Base-by-base conservation (phyloP, 116 monocot genomes). In the Iris pallida region DNA sequence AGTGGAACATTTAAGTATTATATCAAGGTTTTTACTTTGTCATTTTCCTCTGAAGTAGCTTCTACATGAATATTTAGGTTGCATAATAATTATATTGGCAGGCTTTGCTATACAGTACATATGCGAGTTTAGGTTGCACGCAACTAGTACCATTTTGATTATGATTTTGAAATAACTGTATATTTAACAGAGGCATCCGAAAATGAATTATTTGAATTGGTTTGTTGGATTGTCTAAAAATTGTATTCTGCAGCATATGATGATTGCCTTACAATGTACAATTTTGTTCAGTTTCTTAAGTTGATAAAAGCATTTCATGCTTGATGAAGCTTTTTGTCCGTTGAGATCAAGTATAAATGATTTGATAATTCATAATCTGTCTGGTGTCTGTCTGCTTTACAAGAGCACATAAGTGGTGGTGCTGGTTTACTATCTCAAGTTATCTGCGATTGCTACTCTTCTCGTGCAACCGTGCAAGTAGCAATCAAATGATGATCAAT, bases 1-100 rank as follows among this genome's bases (percentile, higher is more conserved):
- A 89, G 89, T 65, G 96, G 96, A 63, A 83, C 87, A 47, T 96
- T 92, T 83, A 96, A 91, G 65, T 96, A 96, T 59, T 96, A 96
- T 62, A 92, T 96, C 74, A 96, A 96, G 89, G 96, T 96, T 9
- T 16, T 30, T 51, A 51, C 7, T 51, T 51, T 4, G 49, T 13
- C 13, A 51, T 70, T 57, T 45, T 46, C 41, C 16, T 14, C 40
- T 4, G 13, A 42, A 13, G 9, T 42, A 51, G 49, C 13, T 51
- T 51, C 49, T 51, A 13, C 7, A 7, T 51, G 13, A 7, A 7
- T 57, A 18, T 52, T 52, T 52, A 52, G 12, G 0, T 52, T 52
- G 2, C 8, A 52, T 14, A 14, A 52, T 10, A 10, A 10, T 52
- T 52, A 52, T 52, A 10, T 14, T 52, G 51, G 14, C 8, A 52